Evolutionary conservation across 2,329 filamentous ascomycete genomes (phyloP).

Genomic region (Fusarium transvaalense): DNA sequence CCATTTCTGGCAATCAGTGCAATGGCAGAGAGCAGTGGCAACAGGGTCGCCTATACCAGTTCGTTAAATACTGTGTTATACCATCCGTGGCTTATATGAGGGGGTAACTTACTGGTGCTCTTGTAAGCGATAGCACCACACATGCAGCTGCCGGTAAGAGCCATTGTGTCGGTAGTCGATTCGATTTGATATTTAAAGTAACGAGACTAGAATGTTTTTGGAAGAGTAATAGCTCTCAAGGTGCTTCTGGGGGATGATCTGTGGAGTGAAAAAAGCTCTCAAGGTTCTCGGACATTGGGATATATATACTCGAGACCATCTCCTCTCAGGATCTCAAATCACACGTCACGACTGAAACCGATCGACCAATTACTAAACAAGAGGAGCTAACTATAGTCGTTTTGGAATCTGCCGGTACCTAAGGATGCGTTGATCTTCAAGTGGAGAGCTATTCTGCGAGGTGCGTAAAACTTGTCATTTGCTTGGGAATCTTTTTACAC

Average conservation of each 20-base stretch:
- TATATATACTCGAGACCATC: slow-evolving; percentile 38
- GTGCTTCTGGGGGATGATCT: slow-evolving; percentile 25
- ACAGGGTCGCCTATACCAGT: slow-evolving; percentile 54
- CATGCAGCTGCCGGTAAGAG: slow-evolving; percentile 53
- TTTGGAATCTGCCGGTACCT: slow-evolving; percentile 23
- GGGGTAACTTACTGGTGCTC: slow-evolving; percentile 49
- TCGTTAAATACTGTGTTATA: neutral
- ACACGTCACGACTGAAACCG: slow-evolving; percentile 13
- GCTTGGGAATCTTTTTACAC: neutral
- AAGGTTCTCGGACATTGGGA: slow-evolving; percentile 39
- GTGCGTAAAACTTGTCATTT: neutral
- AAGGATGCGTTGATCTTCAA: neutral
- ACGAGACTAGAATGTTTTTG: slow-evolving; percentile 23
- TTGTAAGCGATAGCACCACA: slow-evolving; percentile 54
- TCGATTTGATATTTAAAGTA: neutral
- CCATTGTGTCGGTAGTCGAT: slow-evolving; percentile 27
- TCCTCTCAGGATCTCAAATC: neutral
- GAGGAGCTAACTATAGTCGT: slow-evolving; percentile 15
- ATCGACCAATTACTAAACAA: slow-evolving; percentile 1
- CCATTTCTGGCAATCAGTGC: slow-evolving; percentile 68
- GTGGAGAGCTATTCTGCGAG: slow-evolving; percentile 8
- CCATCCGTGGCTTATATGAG: neutral
- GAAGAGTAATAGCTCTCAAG: slow-evolving; percentile 30
- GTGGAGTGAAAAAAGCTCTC: slow-evolving; percentile 34
- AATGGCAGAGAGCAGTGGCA: slow-evolving; percentile 64